Conservation (phyloP, 2,329 filamentous ascomycete species). For the Phaeoacremonium minimum region DNA sequence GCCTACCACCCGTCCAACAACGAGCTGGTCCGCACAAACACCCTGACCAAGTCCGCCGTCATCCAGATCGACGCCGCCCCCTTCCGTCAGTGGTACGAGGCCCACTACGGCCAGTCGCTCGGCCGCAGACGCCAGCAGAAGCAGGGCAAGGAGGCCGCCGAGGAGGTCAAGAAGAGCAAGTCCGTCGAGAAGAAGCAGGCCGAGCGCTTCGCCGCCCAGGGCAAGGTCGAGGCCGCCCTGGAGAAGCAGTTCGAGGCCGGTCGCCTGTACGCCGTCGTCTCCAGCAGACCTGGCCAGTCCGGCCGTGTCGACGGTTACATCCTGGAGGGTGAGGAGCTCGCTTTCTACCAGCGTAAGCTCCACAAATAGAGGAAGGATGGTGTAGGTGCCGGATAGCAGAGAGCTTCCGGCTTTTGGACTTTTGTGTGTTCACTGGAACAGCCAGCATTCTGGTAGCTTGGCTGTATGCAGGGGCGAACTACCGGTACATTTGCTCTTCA, state of each 20-base stretch:
- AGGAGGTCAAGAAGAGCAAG: conserved; percentile 91
- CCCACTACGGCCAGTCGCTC: conserved; percentile 90
- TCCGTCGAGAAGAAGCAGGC: conserved; percentile 95
- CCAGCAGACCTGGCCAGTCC: conserved; percentile 93
- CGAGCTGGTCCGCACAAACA: conserved; percentile 99
- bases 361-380: conserved; percentile 71
- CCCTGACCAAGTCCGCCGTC: conserved; percentile 97
- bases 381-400: not conserved
- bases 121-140: conserved; percentile 86
- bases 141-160: conserved; percentile 54
- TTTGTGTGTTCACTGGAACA: not conserved
- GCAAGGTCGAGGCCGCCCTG: conserved; percentile 89
- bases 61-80: conserved; percentile 98
- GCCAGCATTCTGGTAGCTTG: not conserved
- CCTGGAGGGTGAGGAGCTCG: conserved; percentile 97
- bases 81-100: conserved; percentile 99
- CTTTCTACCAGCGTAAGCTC: conserved; percentile 99
- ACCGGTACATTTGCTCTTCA: not conserved
- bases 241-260: conserved; percentile 99
- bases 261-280: conserved; percentile 90
- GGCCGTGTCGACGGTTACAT: conserved; percentile 97
- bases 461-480: not conserved
- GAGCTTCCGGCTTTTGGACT: conserved; percentile 8
- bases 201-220: conserved; percentile 71
- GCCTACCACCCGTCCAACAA: conserved; percentile 99